These are phyloP conservation scores for Kwoniella mangroviensis DNA, from an alignment of 768 basidiomycete species.

Conservation along the genomic window DNA sequence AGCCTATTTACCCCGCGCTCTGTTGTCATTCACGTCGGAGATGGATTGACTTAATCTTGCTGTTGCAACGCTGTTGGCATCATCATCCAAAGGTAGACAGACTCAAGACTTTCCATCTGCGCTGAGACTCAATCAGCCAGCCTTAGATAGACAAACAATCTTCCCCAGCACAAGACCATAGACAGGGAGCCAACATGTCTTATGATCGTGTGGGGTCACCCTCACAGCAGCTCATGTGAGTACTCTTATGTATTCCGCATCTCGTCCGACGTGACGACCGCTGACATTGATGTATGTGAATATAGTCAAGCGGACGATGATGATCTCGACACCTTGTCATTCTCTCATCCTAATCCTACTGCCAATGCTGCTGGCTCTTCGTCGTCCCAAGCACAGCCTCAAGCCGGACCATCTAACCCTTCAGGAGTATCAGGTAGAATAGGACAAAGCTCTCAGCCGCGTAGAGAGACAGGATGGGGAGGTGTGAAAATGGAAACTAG, in stretches of 20 bases:
- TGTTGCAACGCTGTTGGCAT: too few species aligned
- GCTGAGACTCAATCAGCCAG: too few species aligned
- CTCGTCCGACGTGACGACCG: not conserved
- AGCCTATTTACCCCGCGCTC: slow-evolving; percentile 15
- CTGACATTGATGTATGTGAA: not conserved
- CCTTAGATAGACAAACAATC: too few species aligned
- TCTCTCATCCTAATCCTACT: slow-evolving; percentile 37
- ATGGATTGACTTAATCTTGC: too few species aligned
- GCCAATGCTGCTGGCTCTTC: not conserved
- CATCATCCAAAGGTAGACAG: not conserved
- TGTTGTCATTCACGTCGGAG: not conserved
- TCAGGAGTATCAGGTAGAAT: slow-evolving; percentile 46
- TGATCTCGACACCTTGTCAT: slow-evolving; percentile 56
- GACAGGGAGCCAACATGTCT: slow-evolving; percentile 25
- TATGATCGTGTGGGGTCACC: slow-evolving; percentile 33
- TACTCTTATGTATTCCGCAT: not conserved
- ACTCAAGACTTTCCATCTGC: too few species aligned
- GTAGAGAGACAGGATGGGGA: slow-evolving; percentile 60
- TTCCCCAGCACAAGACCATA: too few species aligned
- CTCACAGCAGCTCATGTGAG: slow-evolving; percentile 45
- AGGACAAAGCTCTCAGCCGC: slow-evolving; percentile 31
- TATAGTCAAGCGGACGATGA: slow-evolving; percentile 57
- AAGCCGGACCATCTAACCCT: slow-evolving; percentile 25
- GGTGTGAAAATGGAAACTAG: slow-evolving; percentile 87
- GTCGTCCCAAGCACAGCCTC: slow-evolving; percentile 13